Evolutionary conservation across 176 grass and related monocot genomes (phyloP).

Genomic region (Echinochloa phyllopogon): DNA sequence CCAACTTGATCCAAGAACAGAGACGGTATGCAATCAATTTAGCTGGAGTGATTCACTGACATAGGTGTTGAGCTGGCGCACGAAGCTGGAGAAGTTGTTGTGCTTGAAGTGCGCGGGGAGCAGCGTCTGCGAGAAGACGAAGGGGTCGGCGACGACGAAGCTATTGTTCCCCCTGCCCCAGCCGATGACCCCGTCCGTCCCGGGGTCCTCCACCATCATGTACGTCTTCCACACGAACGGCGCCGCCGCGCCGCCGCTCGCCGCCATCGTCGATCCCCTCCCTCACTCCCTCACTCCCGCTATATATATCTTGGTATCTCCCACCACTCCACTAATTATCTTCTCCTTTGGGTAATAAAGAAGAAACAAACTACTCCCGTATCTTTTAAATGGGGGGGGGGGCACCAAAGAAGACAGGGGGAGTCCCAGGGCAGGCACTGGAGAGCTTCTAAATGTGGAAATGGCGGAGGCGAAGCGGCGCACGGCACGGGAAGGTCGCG

Average conservation of each 20-base stretch:
- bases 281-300: background rate
- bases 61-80: conserved; percentile 85
- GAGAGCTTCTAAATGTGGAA: conserved; percentile 30
- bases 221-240: conserved; percentile 90
- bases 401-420: no score
- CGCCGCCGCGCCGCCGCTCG: conserved; percentile 29
- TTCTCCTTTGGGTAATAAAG: background rate
- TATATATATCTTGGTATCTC: background rate
- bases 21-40: background rate
- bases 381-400: background rate
- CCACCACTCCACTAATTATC: background rate
- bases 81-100: conserved; percentile 97
- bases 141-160: conserved; percentile 77
- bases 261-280: background rate
- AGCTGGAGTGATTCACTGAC: conserved; percentile 39
- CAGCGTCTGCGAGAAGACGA: conserved; percentile 76
- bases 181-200: conserved; percentile 63
- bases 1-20: background rate
- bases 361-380: no score
- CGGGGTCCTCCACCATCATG: conserved; percentile 75
- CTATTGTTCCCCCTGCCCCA: conserved; percentile 73
- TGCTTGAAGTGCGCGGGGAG: conserved; percentile 87
- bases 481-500: no score
- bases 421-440: no score
- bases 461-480: background rate